These are phyloP conservation scores for Claviceps sp. DNA, from an alignment of 2,329 filamentous ascomycete species.

Conservation along the genomic window DNA sequence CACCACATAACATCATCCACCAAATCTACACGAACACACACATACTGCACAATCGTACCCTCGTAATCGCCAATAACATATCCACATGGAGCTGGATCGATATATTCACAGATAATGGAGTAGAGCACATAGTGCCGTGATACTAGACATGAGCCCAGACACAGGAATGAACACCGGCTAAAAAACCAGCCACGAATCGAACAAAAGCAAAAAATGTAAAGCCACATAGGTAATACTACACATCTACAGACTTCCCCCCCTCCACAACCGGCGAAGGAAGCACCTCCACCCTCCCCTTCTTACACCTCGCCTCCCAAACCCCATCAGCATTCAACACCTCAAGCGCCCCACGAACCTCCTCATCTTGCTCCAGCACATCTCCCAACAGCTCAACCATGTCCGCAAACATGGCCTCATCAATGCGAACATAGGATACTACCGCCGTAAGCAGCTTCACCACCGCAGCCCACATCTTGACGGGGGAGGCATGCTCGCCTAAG, in stretches of 20 bases:
- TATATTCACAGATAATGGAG: too few relatives aligned
- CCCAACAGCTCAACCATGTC: conserved; percentile 52
- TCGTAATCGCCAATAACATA: too few relatives aligned
- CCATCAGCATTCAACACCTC: conserved; percentile 58
- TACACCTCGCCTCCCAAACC: conserved; percentile 55
- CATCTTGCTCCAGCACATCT: conserved; percentile 30
- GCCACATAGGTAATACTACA: conserved; percentile 9
- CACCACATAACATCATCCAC: too few relatives aligned
- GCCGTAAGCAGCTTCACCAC: conserved; percentile 44
- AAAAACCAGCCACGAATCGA: not conserved
- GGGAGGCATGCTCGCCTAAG: conserved; percentile 47
- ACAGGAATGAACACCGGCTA: too few relatives aligned
- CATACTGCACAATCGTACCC: too few relatives aligned
- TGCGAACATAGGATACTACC: conserved; percentile 46
- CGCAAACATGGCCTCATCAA: conserved; percentile 61
- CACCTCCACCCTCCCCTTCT: conserved; percentile 27
- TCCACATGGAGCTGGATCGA: too few relatives aligned
- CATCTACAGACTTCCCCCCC: conserved; percentile 25
- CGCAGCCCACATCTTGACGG: conserved; percentile 50
- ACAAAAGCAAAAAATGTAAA: not conserved
- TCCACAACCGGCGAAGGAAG: conserved; percentile 27
- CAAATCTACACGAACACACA: too few relatives aligned
- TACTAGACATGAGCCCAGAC: too few relatives aligned
- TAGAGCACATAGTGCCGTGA: too few relatives aligned
- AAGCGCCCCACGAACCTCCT: conserved; percentile 41